Conservation (phyloP, 78 protist species). For the Salpingoeca rosetta region DNA sequence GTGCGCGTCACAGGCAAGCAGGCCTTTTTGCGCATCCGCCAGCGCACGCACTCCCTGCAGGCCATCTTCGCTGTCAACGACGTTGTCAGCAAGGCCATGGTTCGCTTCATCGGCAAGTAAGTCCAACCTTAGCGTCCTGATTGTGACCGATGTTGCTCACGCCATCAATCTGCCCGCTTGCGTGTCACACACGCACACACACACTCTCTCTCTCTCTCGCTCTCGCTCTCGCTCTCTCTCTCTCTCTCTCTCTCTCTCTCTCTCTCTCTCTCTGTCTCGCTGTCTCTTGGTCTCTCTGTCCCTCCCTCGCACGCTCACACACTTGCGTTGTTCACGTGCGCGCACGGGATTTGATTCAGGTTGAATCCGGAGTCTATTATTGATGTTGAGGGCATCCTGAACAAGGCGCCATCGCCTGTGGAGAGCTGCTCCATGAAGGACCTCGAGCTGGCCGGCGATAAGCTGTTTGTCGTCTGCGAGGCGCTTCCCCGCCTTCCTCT, state of each 20-base stretch:
- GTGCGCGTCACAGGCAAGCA: constrained; percentile 32
- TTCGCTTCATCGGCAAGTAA: constrained; percentile 33
- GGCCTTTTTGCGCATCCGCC: constrained; percentile 67
- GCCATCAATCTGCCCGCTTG: too few species aligned
- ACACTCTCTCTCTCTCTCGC: too few species aligned
- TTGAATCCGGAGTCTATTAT: constrained; percentile 77
- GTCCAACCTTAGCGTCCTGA: too few species aligned
- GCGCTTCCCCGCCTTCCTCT: constrained; percentile 52
- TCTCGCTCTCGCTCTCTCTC: too few species aligned
- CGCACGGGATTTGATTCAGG: background rate
- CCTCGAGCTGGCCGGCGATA: constrained; percentile 62
- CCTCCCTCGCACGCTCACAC: too few species aligned
- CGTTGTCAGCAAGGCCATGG: constrained; percentile 35
- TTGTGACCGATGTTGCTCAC: too few species aligned
- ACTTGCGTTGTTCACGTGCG: background rate
- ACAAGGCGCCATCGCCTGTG: constrained; percentile 36
- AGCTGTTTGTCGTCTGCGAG: constrained; percentile 33
- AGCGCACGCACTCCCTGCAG: constrained; percentile 60
- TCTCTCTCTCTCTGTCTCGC: background rate
- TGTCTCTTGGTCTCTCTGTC: too few species aligned
- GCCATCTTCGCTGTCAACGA: constrained; percentile 39
- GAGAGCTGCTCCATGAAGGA: constrained; percentile 52
- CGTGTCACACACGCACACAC: too few species aligned
- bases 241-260: background rate
- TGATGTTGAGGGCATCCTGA: constrained; percentile 61